Conservation (phyloP, 1,284 basidiomycete genomes). For the Omphalotus olearius region DNA sequence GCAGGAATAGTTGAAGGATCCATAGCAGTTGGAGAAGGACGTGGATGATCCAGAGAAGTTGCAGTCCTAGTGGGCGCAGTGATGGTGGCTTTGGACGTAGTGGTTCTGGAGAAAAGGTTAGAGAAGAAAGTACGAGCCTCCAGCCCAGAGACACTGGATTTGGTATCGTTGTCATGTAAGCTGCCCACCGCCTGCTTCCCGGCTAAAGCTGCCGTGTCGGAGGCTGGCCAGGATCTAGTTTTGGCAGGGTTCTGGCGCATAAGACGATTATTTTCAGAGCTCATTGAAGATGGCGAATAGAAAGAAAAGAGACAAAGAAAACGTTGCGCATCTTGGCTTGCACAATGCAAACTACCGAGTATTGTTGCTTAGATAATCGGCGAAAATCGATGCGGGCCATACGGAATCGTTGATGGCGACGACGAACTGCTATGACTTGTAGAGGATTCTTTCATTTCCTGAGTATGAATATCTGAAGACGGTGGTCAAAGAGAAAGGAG, state of each 20-base stretch:
- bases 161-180: not conserved
- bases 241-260: constrained; percentile 9
- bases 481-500: too few species aligned
- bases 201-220: not conserved
- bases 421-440: too few species aligned
- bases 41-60: not conserved
- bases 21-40: constrained; percentile 1
- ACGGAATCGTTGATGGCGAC: too few species aligned
- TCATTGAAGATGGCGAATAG: not conserved
- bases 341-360: too few species aligned
- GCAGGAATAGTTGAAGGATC: not conserved
- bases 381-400: too few species aligned
- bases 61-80: not conserved
- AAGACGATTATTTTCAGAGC: not conserved
- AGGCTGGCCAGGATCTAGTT: not conserved
- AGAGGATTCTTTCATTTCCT: too few species aligned
- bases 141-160: not conserved
- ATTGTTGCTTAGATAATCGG: too few species aligned
- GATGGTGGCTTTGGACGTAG: not conserved
- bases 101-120: not conserved
- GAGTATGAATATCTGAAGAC: too few species aligned
- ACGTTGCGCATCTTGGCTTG: too few species aligned
- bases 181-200: not conserved
- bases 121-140: constrained; percentile 8
- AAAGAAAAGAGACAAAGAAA: not conserved